These are phyloP conservation scores for Lactarius deliciosus DNA, from an alignment of 768 basidiomycete genomes.

Conservation along the genomic window DNA sequence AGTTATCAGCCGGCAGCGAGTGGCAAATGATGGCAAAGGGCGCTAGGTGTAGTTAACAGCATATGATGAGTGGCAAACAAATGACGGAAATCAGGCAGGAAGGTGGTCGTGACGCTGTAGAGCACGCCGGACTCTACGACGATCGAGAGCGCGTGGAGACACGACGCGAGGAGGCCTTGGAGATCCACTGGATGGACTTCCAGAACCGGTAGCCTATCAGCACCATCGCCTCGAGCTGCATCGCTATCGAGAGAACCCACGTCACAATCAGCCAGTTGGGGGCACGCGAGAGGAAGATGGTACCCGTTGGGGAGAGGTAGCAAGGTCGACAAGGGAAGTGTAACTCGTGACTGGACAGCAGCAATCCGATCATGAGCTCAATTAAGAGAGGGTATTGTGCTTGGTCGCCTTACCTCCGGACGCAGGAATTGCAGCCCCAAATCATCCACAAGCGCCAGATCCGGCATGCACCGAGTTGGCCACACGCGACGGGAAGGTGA, in stretches of 20 bases:
- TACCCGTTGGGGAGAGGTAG: neutral
- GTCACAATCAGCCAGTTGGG: constrained; percentile 14
- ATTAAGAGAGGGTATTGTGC: no score
- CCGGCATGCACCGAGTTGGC: neutral
- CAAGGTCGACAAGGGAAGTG: constrained; percentile 4
- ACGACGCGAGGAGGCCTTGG: neutral
- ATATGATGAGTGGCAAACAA: no score
- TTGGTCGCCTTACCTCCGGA: constrained; percentile 1
- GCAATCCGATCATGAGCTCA: no score
- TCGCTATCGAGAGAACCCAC: constrained; percentile 12
- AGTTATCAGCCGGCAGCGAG: no score
- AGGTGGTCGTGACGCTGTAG: constrained; percentile 15
- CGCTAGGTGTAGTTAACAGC: no score
- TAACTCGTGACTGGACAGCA: constrained; percentile 9
- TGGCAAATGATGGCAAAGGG: no score
- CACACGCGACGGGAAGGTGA: neutral
- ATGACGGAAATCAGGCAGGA: constrained; percentile 6
- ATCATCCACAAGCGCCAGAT: constrained; percentile 27
- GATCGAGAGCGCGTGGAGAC: constrained; percentile 14
- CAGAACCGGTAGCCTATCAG: constrained; percentile 19
- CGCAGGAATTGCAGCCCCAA: constrained; percentile 17
- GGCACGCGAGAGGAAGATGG: neutral
- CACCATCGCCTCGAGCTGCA: constrained; percentile 19
- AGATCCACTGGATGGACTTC: neutral
- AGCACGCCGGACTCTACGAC: constrained; percentile 24